Evolutionary conservation across 179 eudicot genomes (phyloP).

Genomic region (Drosera spatulata): DNA sequence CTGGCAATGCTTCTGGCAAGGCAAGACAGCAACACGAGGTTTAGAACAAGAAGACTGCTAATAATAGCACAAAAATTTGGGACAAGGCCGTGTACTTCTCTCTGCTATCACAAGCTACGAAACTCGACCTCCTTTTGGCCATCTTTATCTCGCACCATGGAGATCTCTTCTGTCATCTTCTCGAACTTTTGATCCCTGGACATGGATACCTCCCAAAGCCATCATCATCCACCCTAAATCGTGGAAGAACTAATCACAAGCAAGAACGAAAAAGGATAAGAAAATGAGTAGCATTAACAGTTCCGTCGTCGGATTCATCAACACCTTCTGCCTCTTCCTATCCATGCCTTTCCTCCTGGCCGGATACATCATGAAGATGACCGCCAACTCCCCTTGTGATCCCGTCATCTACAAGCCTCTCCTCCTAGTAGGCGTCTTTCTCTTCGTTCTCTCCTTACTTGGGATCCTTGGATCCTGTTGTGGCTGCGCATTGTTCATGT

Average conservation of each 20-base stretch:
- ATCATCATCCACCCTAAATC: neutral
- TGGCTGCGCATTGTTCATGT: constrained; percentile 12
- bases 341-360: constrained; percentile 23
- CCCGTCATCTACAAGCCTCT: constrained; percentile 33
- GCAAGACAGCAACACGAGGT: too few species aligned
- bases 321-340: constrained; percentile 16
- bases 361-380: constrained; percentile 12
- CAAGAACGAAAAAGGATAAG: neutral
- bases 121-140: neutral
- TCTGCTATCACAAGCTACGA: neutral
- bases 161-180: neutral
- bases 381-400: constrained; percentile 27
- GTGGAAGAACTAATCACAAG: neutral
- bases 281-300: constrained; percentile 11
- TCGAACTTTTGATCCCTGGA: neutral
- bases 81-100: neutral
- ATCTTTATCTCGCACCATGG: neutral
- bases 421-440: constrained; percentile 13
- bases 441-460: constrained; percentile 17
- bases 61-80: neutral
- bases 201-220: neutral
- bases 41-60: too few species aligned
- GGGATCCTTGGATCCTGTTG: constrained; percentile 17
- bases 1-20: too few species aligned
- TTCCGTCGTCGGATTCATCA: constrained; percentile 17